Conservation (phyloP, 345 rosid genomes). For the Gossypium sturtianum region DNA sequence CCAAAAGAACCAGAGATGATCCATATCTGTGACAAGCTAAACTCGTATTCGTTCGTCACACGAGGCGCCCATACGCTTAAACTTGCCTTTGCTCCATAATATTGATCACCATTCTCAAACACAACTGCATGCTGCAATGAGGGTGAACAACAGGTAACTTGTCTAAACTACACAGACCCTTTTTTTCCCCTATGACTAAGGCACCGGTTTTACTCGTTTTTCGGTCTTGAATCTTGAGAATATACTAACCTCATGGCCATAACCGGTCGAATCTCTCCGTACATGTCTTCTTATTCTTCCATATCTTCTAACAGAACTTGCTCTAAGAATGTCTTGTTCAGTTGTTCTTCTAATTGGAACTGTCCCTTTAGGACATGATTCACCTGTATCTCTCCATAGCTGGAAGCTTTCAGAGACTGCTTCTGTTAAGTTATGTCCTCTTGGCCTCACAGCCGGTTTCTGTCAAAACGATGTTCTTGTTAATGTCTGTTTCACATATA, state of each 20-base stretch:
- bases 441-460: conserved; percentile 67
- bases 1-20: conserved; percentile 93
- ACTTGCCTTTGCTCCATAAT: conserved; percentile 92
- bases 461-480: conserved; percentile 20
- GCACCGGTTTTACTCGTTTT: background rate
- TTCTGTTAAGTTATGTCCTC: conserved; percentile 36
- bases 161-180: conserved; percentile 9
- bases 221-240: background rate
- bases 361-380: conserved; percentile 78
- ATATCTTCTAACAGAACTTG: conserved; percentile 55
- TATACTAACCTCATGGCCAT: conserved; percentile 82
- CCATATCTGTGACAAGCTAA: conserved; percentile 94
- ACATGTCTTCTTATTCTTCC: conserved; percentile 68
- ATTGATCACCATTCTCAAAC: conserved; percentile 81
- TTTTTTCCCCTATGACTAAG: background rate
- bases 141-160: background rate
- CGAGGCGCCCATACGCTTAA: conserved; percentile 89
- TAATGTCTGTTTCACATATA: background rate
- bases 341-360: conserved; percentile 83
- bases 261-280: conserved; percentile 85
- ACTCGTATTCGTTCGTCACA: conserved; percentile 70
- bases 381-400: conserved; percentile 74
- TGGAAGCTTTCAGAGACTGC: conserved; percentile 44
- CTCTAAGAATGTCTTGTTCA: conserved; percentile 62
- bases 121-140: conserved; percentile 86